Base-by-base conservation (phyloP, 768 basidiomycete species). In the Lactifluus volemus region DNA sequence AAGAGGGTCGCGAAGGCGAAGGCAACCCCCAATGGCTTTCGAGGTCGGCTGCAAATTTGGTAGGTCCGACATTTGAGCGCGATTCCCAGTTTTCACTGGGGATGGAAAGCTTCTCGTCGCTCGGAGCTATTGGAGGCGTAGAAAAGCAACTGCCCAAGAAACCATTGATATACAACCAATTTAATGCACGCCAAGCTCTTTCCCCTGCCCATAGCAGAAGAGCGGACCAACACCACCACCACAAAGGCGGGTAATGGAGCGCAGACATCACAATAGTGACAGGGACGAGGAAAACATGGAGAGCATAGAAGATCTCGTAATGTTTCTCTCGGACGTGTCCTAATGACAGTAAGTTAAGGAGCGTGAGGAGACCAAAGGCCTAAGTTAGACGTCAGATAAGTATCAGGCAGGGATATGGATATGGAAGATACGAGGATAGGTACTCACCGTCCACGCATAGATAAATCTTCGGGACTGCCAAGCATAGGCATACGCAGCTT, bases 151-250 rank as follows among this genome's bases (percentile, higher is more conserved):
- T 53, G 17, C 77, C 75, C 36, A 82, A 68, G 65, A 79, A 75
- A 14, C 81, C 81, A 65, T 91, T 91, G 56, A 79, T 73, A 64
- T 80, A 79, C 25, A 85, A 66, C 74, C 83, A 84, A 70, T 82
- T 77, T 2, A 75, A 70, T 45, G 73, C 73, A 3, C 89, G 79
- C 74, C 78, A 83, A 8, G 76, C 50, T 11, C 89, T 78, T 68
- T 90, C 88, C 11, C 76, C 78, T 1, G 71, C 68, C 89, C 89
- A 91, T 21, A 88, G 66, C 1, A 68, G 74, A 14, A 85, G 76
- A 0, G 88, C 81, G 14, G 73, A 74, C 74, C 82, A 84, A 63
- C 86, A 85, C 86, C 86, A 90, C 75, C 78, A 82, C 72, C 78
- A 78, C 25, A 87, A 68, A 2, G 79, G 75, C 2, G 84, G 84